Evolutionary conservation across 768 basidiomycete species (phyloP), one percentile per base, ranked within the genome.

Genomic region (Holtermannia corniformis): DNA sequence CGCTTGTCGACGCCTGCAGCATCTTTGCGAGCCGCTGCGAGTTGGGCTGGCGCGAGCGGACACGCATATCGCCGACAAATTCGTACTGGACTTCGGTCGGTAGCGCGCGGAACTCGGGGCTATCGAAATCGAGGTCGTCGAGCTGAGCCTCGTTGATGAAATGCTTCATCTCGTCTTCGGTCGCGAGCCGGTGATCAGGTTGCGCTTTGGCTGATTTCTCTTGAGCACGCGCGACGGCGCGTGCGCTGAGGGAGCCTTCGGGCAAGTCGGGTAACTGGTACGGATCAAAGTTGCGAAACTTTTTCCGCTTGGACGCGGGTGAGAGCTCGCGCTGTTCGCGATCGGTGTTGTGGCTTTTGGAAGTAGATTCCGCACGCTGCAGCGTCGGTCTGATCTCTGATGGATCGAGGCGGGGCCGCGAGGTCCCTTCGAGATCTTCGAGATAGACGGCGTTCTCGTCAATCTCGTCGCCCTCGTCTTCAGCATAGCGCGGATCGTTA

Each of bases 11-110:
- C 42, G 78, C 80, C 50, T 76, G 78, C 19, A 93, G 76, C 95
- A 99, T 99, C 51, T 84, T 83, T 64, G 95, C 86, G 43, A 97
- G 75, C 3, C 95, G 86, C 26, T 82, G 82, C 74, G 92, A 85
- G 7, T 89, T 93, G 12, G 88, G 92, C 73, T 96, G 92, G 2
- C 95, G 80, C 1, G 92, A 96, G 72, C 90, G 91, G 52, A 95
- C 77, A 2, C 95, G 82, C 45, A 97, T 76, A 75, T 99, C 95
- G 49, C 93, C 92, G 27, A 97, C 83, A 59, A 99, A 93, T 75
- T 99, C 95, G 73, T 97, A 99, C 63, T 99, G 90, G 20, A 95
- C 82, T 70, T 97, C 92, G 0, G 89, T 93, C 2, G 95, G 92
- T 2, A 97, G 80, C 57, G 88, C 86, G 21, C 84, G 81, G 69